phyloP scores from a whole-genome alignment of 148 eudicot species.

The Spergularia marina region DNA sequence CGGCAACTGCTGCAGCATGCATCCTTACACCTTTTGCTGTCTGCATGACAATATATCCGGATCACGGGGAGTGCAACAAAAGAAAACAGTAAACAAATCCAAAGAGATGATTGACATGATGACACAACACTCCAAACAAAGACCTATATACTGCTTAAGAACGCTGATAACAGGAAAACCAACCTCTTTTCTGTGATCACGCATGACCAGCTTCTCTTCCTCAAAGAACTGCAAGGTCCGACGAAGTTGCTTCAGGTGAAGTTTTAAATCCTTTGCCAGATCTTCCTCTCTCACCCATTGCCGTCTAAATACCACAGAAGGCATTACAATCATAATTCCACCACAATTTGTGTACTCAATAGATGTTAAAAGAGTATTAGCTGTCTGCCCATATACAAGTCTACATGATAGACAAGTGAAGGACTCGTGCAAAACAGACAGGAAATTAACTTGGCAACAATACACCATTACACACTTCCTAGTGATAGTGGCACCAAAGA shows the following conservation, averaged over 20 bases:
- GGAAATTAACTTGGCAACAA: neutral
- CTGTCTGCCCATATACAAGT: neutral
- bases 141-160: neutral
- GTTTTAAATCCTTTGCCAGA: slow-evolving; percentile 87
- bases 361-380: neutral
- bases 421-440: neutral
- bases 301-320: slow-evolving; percentile 42
- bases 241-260: slow-evolving; percentile 92
- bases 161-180: slow-evolving; percentile 8
- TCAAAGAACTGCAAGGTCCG: slow-evolving; percentile 89
- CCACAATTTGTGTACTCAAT: neutral
- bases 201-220: slow-evolving; percentile 88
- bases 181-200: slow-evolving; percentile 97
- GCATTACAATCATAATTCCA: slow-evolving; percentile 2
- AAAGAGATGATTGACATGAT: neutral
- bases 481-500: neutral
- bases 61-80: neutral
- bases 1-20: slow-evolving; percentile 92
- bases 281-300: slow-evolving; percentile 98
- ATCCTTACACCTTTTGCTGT: slow-evolving; percentile 85
- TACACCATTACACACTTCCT: neutral
- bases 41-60: slow-evolving; percentile 35
- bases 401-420: neutral
- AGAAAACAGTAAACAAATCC: neutral
- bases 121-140: slow-evolving; percentile 4